These are phyloP conservation scores for Boletus rufocinnamomeus DNA, from an alignment of 768 basidiomycete species.

Conservation along the genomic window DNA sequence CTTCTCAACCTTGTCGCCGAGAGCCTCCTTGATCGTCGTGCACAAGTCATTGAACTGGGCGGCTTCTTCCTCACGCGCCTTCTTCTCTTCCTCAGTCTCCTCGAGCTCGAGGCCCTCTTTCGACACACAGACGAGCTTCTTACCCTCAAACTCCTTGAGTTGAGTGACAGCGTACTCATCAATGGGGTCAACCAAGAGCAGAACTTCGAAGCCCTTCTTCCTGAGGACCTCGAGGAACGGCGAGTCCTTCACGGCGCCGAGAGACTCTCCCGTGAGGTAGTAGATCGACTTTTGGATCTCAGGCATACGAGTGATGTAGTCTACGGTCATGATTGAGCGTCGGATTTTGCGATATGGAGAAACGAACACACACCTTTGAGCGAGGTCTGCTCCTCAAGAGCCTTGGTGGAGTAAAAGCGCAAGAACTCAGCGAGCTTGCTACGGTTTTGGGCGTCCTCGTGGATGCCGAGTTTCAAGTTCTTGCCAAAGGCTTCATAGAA, in stretches of 20 bases:
- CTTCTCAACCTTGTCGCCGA: conserved; percentile 99
- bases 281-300: conserved; percentile 99
- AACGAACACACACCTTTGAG: conserved; percentile 71
- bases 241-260: conserved; percentile 86
- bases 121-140: conserved; percentile 96
- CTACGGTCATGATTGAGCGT: conserved; percentile 38
- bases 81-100: conserved; percentile 99
- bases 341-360: background rate
- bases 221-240: conserved; percentile 99
- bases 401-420: conserved; percentile 97
- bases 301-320: conserved; percentile 99
- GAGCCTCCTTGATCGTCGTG: conserved; percentile 95
- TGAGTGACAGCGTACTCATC: conserved; percentile 99
- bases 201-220: conserved; percentile 99
- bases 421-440: conserved; percentile 99
- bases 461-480: conserved; percentile 99
- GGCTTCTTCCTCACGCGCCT: conserved; percentile 80
- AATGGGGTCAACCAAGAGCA: conserved; percentile 97
- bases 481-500: conserved; percentile 99
- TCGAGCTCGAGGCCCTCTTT: conserved; percentile 99
- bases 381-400: conserved; percentile 85
- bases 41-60: conserved; percentile 85
- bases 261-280: conserved; percentile 98
- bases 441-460: conserved; percentile 98
- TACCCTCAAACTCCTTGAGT: conserved; percentile 98